These are phyloP conservation scores for Taphrina wiesneri DNA, from an alignment of 1,139 yeast genomes.

Conservation along the genomic window DNA sequence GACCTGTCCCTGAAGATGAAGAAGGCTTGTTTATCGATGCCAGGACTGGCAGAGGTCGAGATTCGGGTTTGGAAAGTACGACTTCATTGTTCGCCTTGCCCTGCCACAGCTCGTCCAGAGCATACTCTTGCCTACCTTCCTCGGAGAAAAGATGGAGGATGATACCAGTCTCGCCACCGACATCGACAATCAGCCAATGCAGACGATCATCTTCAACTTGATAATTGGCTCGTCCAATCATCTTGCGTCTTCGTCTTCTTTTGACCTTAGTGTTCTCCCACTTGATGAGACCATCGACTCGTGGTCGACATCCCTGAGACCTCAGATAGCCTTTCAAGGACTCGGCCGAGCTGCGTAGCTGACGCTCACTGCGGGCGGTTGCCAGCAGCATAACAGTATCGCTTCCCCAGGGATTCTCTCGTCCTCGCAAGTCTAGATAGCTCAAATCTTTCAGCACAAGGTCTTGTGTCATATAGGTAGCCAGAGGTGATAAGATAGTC, in stretches of 20 bases:
- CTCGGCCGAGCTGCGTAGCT: slow-evolving; percentile 24
- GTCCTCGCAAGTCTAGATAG: slow-evolving; percentile 19
- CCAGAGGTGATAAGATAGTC: slow-evolving; percentile 10
- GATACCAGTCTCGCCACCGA: slow-evolving; percentile 16
- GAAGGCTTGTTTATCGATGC: background rate
- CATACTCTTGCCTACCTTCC: slow-evolving; percentile 21
- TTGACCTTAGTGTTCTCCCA: slow-evolving; percentile 33
- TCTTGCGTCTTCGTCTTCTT: slow-evolving; percentile 23
- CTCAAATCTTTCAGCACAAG: slow-evolving; percentile 20
- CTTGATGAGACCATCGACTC: slow-evolving; percentile 23
- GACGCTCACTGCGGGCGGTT: slow-evolving; percentile 25
- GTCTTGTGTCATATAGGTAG: slow-evolving; percentile 19
- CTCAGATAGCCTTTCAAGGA: slow-evolving; percentile 26
- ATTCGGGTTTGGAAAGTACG: background rate
- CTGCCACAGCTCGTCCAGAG: slow-evolving; percentile 28
- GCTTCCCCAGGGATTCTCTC: slow-evolving; percentile 30
- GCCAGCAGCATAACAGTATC: slow-evolving; percentile 25
- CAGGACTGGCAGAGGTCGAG: background rate
- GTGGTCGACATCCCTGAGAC: slow-evolving; percentile 9
- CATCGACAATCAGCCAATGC: slow-evolving; percentile 26
- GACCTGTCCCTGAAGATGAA: background rate
- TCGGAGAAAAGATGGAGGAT: slow-evolving; percentile 29
- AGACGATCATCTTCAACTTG: slow-evolving; percentile 30
- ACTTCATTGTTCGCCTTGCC: slow-evolving; percentile 19
- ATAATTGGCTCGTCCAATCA: slow-evolving; percentile 29